Base-by-base conservation (phyloP, 768 basidiomycete species). In the Boletus rubroflammeus region DNA sequence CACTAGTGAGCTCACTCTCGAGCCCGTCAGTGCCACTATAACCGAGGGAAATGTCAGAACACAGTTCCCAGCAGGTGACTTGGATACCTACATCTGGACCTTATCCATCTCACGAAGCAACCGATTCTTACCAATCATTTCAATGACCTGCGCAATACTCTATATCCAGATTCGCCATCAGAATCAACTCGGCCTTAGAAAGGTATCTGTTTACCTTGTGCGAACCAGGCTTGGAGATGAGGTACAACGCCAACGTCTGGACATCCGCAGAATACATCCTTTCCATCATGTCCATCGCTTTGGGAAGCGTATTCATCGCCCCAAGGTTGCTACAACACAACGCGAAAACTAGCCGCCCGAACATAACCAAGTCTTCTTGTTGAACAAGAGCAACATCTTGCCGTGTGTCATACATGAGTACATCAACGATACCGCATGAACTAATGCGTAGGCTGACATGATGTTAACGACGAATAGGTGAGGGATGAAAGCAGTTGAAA, bases 281-380 rank as follows among this genome's bases (percentile, higher is more conserved):
- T 49, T 76, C 73, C 62, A 98, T 82, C 36, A 76, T 72, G 17
- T 98, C 96, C 41, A 97, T 64, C 5, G 78, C 82, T 77, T 85
- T 89, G 83, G 87, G 64, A 76, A 82, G 50, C 73, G 67, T 79
- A 34, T 79, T 84, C 11, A 82, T 77, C 0, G 82, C 82, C 15
- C 80, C 71, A 34, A 78, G 69, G 53, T 82, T 92, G 42, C 80
- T 80, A 62, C 88, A 91, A 59, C 89, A 88, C 52, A 99, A 72
- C 15, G 83, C 76, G 55, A 97, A 82, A 54, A 99, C 72, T 14
- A 99, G 77, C 47, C 86, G 81, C 17, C 95, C 97, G 51, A 99
- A 88, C 75, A 87, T 83, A 36, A 82, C 75, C 13, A 98, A 72
- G 67, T 99, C 97, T 53, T 98, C 94, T 73, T 94, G 92, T 75